Evolutionary conservation across 2,329 filamentous ascomycete species (phyloP), one percentile per base, ranked within the genome.

Genomic region (Neofusicoccum sp.): DNA sequence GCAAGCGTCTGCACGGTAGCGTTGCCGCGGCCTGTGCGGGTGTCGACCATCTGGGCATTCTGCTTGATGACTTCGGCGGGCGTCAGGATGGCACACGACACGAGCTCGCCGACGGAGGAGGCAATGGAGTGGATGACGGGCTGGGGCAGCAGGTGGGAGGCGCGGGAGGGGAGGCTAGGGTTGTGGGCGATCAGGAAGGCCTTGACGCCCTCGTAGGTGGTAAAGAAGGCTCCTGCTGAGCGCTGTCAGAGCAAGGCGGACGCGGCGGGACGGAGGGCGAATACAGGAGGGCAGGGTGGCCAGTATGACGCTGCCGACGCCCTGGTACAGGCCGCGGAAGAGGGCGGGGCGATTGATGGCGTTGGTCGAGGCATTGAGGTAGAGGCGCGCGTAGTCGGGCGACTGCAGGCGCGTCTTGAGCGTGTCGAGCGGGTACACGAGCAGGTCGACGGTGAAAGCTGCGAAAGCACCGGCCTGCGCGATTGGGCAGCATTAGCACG

Each of bases 61-160:
- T 96, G 93, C 79, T 97, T 97, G 66, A 97, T 86, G 6, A 96
- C 91, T 74, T 97, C 93, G 12, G 92, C 92, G 0, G 93, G 93
- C 0, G 93, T 94, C 39, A 97, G 85, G 65, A 97, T 91, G 22
- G 92, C 83, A 73, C 93, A 97, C 4, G 92, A 93, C 3, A 92
- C 90, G 68, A 93, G 85, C 77, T 97, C 93, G 1, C 89, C 93
- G 14, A 87, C 78, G 1, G 87, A 89, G 1, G 92, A 96, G 11
- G 92, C 89, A 3, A 85, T 77, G 5, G 90, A 85, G 73, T 97
- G 89, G 62, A 93, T 84, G 8, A 92, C 67, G 0, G 92, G 87
- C 56, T 85, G 81, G 1, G 91, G 90, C 0, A 92, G 73, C 4
- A 84, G 64, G 64, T 76, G 68, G 65, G 64, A 71, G 67, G 12